Conservation (phyloP, 495 filamentous ascomycete species). For the Penicillium flavigenum region DNA sequence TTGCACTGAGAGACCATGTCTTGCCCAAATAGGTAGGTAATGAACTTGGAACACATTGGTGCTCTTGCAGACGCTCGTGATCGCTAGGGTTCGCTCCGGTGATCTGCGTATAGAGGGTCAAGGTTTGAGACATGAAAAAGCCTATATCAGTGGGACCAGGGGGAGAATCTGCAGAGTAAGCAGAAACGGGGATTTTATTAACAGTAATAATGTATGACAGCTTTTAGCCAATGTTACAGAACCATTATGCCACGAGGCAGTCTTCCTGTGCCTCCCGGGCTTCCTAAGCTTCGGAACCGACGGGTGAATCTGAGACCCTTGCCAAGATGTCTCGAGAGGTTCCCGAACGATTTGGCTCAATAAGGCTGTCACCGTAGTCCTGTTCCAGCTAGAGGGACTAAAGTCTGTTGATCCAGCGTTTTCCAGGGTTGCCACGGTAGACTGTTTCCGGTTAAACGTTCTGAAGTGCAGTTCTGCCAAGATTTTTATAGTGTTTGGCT, state of each 20-base stretch:
- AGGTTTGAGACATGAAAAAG: not conserved
- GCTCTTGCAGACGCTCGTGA: not conserved
- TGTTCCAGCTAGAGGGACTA: not conserved
- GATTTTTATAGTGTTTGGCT: not conserved
- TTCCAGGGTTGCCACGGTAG: not conserved
- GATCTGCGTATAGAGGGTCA: not conserved
- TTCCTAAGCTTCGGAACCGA: not conserved
- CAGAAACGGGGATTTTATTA: too few species aligned
- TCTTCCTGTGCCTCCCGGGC: not conserved
- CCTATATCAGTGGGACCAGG: too few species aligned
- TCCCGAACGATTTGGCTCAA: conserved; percentile 2
- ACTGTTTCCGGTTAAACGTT: not conserved
- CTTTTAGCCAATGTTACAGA: not conserved
- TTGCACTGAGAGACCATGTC: not conserved
- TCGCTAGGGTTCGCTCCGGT: not conserved
- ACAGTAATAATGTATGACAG: too few species aligned
- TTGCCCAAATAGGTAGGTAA: not conserved
- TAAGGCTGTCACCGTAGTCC: conserved; percentile 7
- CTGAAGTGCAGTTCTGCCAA: not conserved
- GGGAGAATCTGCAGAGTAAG: too few species aligned
- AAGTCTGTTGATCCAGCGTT: conserved; percentile 8
- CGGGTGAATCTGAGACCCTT: not conserved
- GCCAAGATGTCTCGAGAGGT: not conserved
- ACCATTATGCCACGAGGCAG: not conserved
- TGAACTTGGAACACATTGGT: not conserved